Base-by-base conservation (phyloP, 371 early-diverging fungal species). In the Mucor velutinosus region DNA sequence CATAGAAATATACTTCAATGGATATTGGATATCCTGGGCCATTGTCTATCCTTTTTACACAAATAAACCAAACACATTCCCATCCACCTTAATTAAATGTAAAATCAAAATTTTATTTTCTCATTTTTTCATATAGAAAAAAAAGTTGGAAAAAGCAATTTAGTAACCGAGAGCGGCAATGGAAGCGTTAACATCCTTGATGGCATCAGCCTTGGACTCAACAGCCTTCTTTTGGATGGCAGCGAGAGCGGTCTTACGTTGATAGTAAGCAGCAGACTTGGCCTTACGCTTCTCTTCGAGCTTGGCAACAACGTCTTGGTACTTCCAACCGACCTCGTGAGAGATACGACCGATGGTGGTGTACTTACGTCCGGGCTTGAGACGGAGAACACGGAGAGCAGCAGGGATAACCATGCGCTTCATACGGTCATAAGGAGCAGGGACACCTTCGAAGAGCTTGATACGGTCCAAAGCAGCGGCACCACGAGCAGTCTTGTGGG, bases 251-350 rank as follows among this genome's bases (percentile, higher is more conserved):
- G 62, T 45, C 92, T 95, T 95, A 87, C 92, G 91, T 84, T 95
- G 92, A 87, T 95, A 94, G 93, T 87, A 97, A 72, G 93, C 95
- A 75, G 91, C 81, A 84, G 89, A 82, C 87, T 93, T 92, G 83
- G 91, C 94, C 94, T 96, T 98, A 81, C 99, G 92, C 94, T 97
- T 97, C 81, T 91, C 95, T 87, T 99, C 99, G 69, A 98, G 90
- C 81, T 92, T 91, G 81, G 90, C 91, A 76, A 99, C 94, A 69
- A 99, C 94, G 71, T 94, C 97, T 75, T 93, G 86, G 92, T 99
- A 97, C 88, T 99, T 99, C 99, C 99, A 99, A 81, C 99, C 99
- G 80, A 98, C 94, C 89, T 98, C 97, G 76, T 86, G 81, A 65
- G 97, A 89, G 77, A 99, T 88, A 76, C 98, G 94, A 80, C 96